These are phyloP conservation scores for Acanthamoeba healyi DNA, from an alignment of 208 protist species.

Conservation along the genomic window DNA sequence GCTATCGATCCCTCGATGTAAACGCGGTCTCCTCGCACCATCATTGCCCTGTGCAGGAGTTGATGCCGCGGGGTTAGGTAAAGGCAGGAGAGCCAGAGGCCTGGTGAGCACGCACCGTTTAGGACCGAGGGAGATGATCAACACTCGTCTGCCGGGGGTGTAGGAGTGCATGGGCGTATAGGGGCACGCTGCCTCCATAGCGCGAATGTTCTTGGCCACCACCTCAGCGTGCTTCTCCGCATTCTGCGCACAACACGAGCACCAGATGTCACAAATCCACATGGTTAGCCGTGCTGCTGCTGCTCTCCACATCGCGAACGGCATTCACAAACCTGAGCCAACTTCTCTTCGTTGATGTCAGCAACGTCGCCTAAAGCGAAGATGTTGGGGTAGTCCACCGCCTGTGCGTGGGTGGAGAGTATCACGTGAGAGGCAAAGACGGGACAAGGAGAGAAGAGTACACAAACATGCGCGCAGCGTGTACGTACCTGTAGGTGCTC, in stretches of 20 bases:
- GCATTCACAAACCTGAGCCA: slow-evolving; percentile 9
- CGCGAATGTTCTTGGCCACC: slow-evolving; percentile 45
- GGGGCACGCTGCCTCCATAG: neutral
- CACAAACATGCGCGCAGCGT: too few species aligned
- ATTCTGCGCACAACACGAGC: too few species aligned
- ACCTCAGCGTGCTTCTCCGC: slow-evolving; percentile 65
- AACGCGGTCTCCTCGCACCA: slow-evolving; percentile 13
- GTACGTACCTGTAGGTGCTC: slow-evolving; percentile 8
- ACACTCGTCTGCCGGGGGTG: neutral
- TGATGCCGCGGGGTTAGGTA: neutral
- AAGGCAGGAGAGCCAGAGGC: neutral
- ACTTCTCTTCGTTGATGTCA: slow-evolving; percentile 58
- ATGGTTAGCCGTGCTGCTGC: too few species aligned
- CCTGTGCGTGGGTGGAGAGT: neutral
- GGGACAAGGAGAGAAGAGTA: neutral
- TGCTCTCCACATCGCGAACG: neutral
- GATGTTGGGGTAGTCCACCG: slow-evolving; percentile 35
- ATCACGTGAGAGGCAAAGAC: neutral
- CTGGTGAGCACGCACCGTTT: neutral
- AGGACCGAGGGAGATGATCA: slow-evolving; percentile 47
- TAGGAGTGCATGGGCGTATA: neutral
- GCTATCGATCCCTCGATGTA: slow-evolving; percentile 23
- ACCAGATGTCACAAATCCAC: too few species aligned
- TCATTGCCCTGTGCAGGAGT: neutral
- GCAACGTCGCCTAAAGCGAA: slow-evolving; percentile 25